phyloP scores from a whole-genome alignment of 169 alveolate species.

The Eimeria maxima region DNA sequence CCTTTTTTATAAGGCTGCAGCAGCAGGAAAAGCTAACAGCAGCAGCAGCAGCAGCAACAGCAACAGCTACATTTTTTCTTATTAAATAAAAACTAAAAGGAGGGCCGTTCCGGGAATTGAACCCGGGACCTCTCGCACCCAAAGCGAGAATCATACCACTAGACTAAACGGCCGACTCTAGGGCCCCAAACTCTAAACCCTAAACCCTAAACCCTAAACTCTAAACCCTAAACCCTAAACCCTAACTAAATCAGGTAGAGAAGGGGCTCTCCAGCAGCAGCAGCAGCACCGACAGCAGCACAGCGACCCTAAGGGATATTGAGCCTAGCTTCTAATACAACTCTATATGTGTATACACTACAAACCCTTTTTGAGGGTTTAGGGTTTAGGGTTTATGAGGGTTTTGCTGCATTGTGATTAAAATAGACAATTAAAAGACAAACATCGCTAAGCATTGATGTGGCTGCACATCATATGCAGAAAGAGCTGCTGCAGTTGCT shows the following conservation, averaged over 20 bases:
- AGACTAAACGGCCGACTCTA: too few species aligned
- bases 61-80: too few species aligned
- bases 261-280: neutral
- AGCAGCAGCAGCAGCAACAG: neutral
- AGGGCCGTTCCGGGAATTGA: too few species aligned
- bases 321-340: too few species aligned
- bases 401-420: too few species aligned
- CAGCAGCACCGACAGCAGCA: too few species aligned
- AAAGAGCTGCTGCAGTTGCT: neutral
- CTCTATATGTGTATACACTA: too few species aligned
- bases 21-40: neutral
- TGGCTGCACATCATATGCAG: neutral
- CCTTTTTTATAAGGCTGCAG: neutral
- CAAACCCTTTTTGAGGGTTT: neutral
- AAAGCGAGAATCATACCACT: neutral
- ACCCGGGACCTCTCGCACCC: neutral
- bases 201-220: conserved; percentile 12
- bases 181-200: too few species aligned
- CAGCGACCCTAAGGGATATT: too few species aligned
- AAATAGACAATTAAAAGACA: too few species aligned
- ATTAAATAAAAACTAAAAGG: too few species aligned
- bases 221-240: conserved; percentile 27
- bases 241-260: neutral
- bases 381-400: conserved; percentile 13
- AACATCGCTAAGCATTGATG: neutral